phyloP scores from a whole-genome alignment of 805 yeast genomes.

The Lipomyces orientalis region DNA sequence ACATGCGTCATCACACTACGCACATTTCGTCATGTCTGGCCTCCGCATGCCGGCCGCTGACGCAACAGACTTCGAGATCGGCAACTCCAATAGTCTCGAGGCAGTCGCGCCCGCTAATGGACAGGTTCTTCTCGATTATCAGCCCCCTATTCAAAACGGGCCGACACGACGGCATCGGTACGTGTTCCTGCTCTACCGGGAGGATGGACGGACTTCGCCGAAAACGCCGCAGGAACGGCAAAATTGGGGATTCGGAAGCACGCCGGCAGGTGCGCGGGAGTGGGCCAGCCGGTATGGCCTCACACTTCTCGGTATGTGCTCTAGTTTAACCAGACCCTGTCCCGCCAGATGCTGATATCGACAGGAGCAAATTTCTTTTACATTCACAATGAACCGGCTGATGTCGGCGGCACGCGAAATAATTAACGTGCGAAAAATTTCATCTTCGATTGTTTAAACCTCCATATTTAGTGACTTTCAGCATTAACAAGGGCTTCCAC shows the following conservation, averaged over 20 bases:
- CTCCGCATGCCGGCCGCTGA: slow-evolving; percentile 5
- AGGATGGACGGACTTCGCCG: slow-evolving; percentile 19
- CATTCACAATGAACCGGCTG: slow-evolving; percentile 5
- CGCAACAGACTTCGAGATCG: slow-evolving; percentile 9
- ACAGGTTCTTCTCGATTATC: slow-evolving; percentile 10
- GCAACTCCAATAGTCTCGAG: slow-evolving; percentile 3
- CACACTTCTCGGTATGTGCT: slow-evolving; percentile 17
- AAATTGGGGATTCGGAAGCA: slow-evolving; percentile 16
- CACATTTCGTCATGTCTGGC: slow-evolving; percentile 25
- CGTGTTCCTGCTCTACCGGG: slow-evolving; percentile 23
- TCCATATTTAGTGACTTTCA: background rate
- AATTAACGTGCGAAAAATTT: background rate
- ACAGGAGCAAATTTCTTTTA: slow-evolving; percentile 27
- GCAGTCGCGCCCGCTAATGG: slow-evolving; percentile 12
- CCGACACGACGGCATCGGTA: slow-evolving; percentile 13
- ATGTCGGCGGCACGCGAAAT: background rate
- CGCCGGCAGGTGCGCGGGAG: slow-evolving; percentile 22
- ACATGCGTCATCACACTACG: slow-evolving; percentile 16
- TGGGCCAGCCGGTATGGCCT: slow-evolving; percentile 26
- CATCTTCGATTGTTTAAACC: background rate
- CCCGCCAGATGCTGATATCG: background rate
- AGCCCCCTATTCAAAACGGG: background rate
- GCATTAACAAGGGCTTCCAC: background rate
- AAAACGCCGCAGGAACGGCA: slow-evolving; percentile 16
- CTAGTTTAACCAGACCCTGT: background rate